A percentile compares a stretch with the other conserved stretches of the same genome.
Conservation (phyloP, 164 flowering plant genomes). For the Paratinospora sagittata region DNA sequence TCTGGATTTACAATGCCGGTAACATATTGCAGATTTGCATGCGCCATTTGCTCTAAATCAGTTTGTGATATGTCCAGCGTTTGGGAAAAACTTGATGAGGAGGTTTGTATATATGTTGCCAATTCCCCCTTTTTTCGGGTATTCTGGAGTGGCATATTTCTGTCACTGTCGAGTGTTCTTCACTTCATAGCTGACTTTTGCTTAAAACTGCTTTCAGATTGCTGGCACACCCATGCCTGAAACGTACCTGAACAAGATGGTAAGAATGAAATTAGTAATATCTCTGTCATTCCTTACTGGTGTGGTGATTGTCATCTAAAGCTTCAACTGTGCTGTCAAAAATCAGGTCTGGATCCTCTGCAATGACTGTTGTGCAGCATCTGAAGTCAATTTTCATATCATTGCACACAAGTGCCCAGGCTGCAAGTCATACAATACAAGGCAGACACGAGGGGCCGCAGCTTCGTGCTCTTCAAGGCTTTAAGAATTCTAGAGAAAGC, state of each 20-base stretch:
- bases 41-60: slow-evolving; percentile 83
- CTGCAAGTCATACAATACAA: slow-evolving; percentile 83
- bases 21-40: slow-evolving; percentile 50
- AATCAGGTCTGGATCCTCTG: slow-evolving; percentile 80
- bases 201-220: slow-evolving; percentile 34
- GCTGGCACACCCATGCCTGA: slow-evolving; percentile 73
- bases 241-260: slow-evolving; percentile 65
- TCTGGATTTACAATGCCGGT: not conserved
- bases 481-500: slow-evolving; percentile 13
- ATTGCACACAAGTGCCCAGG: slow-evolving; percentile 64
- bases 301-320: not conserved
- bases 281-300: not conserved
- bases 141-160: not conserved
- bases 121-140: not conserved
- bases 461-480: slow-evolving; percentile 39
- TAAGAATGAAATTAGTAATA: slow-evolving; percentile 17
- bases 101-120: slow-evolving; percentile 34
- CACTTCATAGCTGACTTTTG: not conserved
- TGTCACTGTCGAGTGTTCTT: not conserved
- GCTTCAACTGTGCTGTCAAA: not conserved
- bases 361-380: slow-evolving; percentile 72
- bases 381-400: slow-evolving; percentile 61
- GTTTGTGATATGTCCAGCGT: slow-evolving; percentile 62
- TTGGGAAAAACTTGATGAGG: slow-evolving; percentile 68
- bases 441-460: slow-evolving; percentile 57